Conservation (phyloP, 1,284 basidiomycete species). For the Leccinum subrobustum region DNA sequence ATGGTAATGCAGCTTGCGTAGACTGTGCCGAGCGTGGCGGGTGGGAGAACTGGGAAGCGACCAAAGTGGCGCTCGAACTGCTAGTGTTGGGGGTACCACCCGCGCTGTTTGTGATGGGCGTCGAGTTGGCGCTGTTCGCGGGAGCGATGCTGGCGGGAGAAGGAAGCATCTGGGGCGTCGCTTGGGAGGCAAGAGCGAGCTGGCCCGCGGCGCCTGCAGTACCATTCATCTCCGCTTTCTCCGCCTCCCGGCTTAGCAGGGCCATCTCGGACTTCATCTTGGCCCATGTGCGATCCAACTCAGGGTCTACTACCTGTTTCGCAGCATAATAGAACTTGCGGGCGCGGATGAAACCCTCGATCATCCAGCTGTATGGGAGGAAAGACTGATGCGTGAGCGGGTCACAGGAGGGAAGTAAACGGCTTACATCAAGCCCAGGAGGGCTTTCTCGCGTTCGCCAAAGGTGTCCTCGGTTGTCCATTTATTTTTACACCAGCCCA, state of each 20-base stretch:
- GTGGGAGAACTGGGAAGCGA: conserved; percentile 28
- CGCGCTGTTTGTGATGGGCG: conserved; percentile 55
- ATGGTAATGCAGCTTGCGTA: conserved; percentile 28
- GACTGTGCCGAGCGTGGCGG: conserved; percentile 26
- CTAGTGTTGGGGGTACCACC: conserved; percentile 45
- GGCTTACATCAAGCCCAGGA: conserved; percentile 73
- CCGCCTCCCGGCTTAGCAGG: conserved; percentile 46
- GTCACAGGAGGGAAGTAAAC: conserved; percentile 20
- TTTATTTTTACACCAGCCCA: conserved; percentile 65
- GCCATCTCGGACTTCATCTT: conserved; percentile 44
- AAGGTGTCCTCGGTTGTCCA: conserved; percentile 60
- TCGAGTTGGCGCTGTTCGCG: conserved; percentile 69
- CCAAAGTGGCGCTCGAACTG: conserved; percentile 27
- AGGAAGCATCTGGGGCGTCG: conserved; percentile 68
- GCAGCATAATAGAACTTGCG: conserved; percentile 54
- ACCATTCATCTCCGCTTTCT: conserved; percentile 38
- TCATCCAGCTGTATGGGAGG: conserved; percentile 55
- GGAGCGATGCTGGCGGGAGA: conserved; percentile 68
- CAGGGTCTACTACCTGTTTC: conserved; percentile 42
- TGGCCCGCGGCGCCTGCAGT: conserved; percentile 36
- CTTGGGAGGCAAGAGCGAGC: conserved; percentile 41
- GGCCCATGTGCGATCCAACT: conserved; percentile 39
- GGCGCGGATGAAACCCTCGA: conserved; percentile 66
- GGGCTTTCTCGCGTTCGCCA: conserved; percentile 69
- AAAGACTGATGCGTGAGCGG: conserved; percentile 33